Evolutionary conservation across 1,284 basidiomycete species (phyloP).

Genomic region (Gymnopus androsaceus): DNA sequence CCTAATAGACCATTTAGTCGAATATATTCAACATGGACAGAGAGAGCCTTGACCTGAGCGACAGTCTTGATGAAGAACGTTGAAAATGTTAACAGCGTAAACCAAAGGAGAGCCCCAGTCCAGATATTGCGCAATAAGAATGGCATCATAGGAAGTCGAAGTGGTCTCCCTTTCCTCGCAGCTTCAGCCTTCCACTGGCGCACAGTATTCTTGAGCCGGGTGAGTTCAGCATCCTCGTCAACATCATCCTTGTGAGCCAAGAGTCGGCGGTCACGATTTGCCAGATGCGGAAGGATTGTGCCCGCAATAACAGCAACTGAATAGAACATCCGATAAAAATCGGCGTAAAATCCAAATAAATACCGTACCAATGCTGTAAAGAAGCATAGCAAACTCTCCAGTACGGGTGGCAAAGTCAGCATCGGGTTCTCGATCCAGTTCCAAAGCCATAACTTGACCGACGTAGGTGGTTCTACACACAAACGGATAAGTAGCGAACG

Average conservation of each 20-base stretch:
- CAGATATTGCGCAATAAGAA: constrained; percentile 90
- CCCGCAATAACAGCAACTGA: constrained; percentile 87
- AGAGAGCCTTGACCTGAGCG: constrained; percentile 50
- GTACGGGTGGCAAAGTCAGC: constrained; percentile 80
- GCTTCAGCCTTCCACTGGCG: constrained; percentile 83
- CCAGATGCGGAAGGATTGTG: constrained; percentile 79
- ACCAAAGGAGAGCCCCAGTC: constrained; percentile 82
- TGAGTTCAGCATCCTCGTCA: constrained; percentile 72
- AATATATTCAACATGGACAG: constrained; percentile 2
- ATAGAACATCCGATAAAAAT: neutral
- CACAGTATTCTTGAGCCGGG: constrained; percentile 70
- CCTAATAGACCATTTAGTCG: constrained; percentile 39
- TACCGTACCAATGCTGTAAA: constrained; percentile 81
- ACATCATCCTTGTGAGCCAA: constrained; percentile 71
- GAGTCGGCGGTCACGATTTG: constrained; percentile 76
- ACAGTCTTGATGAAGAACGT: constrained; percentile 85
- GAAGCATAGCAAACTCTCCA: constrained; percentile 87
- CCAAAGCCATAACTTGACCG: constrained; percentile 86
- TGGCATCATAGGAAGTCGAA: constrained; percentile 82
- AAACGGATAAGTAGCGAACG: constrained; percentile 5
- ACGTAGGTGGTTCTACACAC: constrained; percentile 80
- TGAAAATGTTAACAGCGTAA: constrained; percentile 74
- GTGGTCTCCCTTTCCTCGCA: constrained; percentile 65
- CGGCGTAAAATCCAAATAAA: constrained; percentile 5
- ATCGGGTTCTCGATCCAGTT: constrained; percentile 72